Evolutionary conservation across 1,139 yeast genomes (phyloP), one percentile per base, ranked within the genome.

Genomic region (Sugiyamaella japonica): DNA sequence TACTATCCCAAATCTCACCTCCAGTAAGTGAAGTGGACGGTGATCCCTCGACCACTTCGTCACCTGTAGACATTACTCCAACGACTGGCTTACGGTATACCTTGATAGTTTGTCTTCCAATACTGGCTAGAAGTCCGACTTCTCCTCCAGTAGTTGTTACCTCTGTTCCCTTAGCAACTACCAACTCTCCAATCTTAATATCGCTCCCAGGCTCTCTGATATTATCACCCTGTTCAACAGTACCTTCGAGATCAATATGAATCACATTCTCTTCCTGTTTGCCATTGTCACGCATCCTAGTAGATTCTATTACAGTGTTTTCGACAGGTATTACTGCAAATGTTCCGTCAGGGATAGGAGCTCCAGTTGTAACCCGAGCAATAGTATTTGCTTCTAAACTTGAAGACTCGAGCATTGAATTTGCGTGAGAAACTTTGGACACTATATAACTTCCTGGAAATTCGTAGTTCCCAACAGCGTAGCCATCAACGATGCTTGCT

Each of bases 401-500:
- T 7, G 16, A 8, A 31, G 7, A 12, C 5, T 7, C n/a, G 7
- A n/a, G 13, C 7, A 31, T 12, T 1, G 75, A 67, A 1, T 74
- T 64, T 1, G 83, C 82, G 59, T 75, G 78, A 1, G 80, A 71
- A 1, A 76, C 69, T 1, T 70, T 59, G 0, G 70, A 70, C 12
- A 79, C 76, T 0, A 73, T 73, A 50, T 73, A 74, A 0, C 63
- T 59, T 0, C 78, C 80, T 0, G 80, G 76, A 7, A 80, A 76
- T 57, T 76, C 78, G 0, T 69, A 48, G 53, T 73, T 71, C 2
- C 67, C 57, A 1, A 78, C 78, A 0, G 83, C 82, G 58, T 79
- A 79, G 0, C 83, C 82, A 60, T 79, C 83, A 3, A 79, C 82
- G 37, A 79, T 77, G 55, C 80, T 75, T 1, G 83, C 81, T 5